Base-by-base conservation (phyloP, 139 green algal genomes). In the Trebouxia sp. region DNA sequence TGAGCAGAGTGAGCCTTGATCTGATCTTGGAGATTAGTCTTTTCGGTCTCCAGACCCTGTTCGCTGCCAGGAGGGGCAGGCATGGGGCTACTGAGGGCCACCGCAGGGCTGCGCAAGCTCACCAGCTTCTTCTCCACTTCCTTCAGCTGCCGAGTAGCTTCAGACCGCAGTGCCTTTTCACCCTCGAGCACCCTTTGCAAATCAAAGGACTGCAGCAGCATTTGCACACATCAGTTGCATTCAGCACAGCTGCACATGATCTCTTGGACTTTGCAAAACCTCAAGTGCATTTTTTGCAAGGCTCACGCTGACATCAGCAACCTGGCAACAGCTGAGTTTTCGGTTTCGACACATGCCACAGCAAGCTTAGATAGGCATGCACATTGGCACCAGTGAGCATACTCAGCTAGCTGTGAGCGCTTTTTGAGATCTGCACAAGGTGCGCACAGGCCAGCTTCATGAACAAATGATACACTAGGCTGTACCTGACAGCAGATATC, bases 131-230 rank as follows among this genome's bases (percentile, higher is more conserved):
- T 90, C 83, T 94, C 86, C 45, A 94, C 83, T 32, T 95, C 85
- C 8, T 82, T 74, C 83, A 94, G 85, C 79, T 78, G 82, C 41
- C 82, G 74, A 6, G 85, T 85, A 6, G 76, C 83, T 58, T 91
- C 89, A 24, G 70, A 80, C 38, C 88, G 85, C 84, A 85, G 88
- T 43, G 90, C 93, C 58, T 94, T 89, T 87, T 97, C 93, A 1
- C 90, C 93, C 35, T 97, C 93, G 38, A 96, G 83, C 50, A 96
- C 87, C 53, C 89, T 84, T 24, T 81, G 79, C 80, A 85, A 65
- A 12, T 79, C 78, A 37, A 82, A 69, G 24, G 76, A 70, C 84
- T 84, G 80, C 69, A 77, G 69, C 41, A 56, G 6, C 8, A 53
- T 24, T 56, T 5, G 39, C 11, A 17, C 47, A 53, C 14, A 5